A percentile compares a stretch with the other conserved stretches of the same genome.
These are phyloP conservation scores for Xylariaceae sp. DNA, from an alignment of 2,329 filamentous ascomycete genomes.

Conservation along the genomic window DNA sequence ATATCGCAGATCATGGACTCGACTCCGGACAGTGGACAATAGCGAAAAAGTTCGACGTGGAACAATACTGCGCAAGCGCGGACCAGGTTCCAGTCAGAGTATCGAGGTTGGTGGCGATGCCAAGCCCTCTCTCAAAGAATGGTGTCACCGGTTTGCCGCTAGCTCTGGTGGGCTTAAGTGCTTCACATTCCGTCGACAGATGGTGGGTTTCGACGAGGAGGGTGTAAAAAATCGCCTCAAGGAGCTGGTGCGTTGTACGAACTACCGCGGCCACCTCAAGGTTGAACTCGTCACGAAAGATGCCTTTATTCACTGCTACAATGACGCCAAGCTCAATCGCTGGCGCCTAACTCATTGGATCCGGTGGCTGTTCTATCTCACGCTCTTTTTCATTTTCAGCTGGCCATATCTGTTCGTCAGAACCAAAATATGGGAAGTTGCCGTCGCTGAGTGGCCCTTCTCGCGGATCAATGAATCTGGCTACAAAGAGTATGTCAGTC, in stretches of 20 bases:
- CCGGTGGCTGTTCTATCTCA: conserved; percentile 68
- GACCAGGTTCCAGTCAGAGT: conserved; percentile 47
- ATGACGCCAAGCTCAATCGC: conserved; percentile 64
- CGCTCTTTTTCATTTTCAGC: conserved; percentile 71
- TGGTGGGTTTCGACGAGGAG: conserved; percentile 67
- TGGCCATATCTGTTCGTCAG: conserved; percentile 75
- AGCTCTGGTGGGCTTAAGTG: conserved; percentile 63
- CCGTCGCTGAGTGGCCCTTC: conserved; percentile 66
- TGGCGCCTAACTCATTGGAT: conserved; percentile 72
- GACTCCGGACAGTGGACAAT: conserved; percentile 61
- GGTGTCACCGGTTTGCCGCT: conserved; percentile 73
- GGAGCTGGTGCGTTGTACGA: conserved; percentile 65
- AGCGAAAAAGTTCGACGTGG: conserved; percentile 70
- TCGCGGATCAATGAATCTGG: conserved; percentile 47
- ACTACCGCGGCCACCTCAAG: conserved; percentile 68
- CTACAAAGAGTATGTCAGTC: conserved; percentile 56
- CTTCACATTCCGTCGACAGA: conserved; percentile 57
- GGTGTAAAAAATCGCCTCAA: conserved; percentile 59
- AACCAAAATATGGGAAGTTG: conserved; percentile 72
- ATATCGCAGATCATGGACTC: conserved; percentile 49
- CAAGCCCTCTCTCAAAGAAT: conserved; percentile 58
- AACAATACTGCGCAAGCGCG: conserved; percentile 56
- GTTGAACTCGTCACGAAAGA: conserved; percentile 67
- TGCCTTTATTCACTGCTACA: conserved; percentile 67
- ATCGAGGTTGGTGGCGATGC: conserved; percentile 50